Percentiles rank a stretch among this genome's conserved stretches.
Conservation (phyloP, 176 grass and related monocot genomes). For the Melocanna baccifera region DNA sequence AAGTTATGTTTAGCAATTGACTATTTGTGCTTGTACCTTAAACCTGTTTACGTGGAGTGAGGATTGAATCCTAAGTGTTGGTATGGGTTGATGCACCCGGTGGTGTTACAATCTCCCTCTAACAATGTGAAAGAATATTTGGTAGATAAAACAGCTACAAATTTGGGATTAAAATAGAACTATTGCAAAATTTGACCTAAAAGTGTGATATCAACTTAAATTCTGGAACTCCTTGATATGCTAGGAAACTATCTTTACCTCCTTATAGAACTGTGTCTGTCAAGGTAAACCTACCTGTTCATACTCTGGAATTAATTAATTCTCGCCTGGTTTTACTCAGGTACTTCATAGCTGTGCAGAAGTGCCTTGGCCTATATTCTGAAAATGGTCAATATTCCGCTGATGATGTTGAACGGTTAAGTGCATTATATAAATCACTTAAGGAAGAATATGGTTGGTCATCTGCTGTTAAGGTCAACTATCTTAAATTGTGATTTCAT, state of each 20-base stretch:
- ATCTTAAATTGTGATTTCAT: constrained; percentile 11
- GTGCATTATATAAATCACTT: constrained; percentile 75
- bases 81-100: background rate
- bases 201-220: background rate
- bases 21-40: background rate
- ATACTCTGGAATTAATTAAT: constrained; percentile 7
- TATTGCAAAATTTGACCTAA: background rate
- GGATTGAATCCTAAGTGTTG: background rate
- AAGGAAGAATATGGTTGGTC: constrained; percentile 83
- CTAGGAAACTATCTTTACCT: background rate
- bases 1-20: background rate
- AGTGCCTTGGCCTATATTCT: constrained; percentile 78
- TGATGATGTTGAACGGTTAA: constrained; percentile 68
- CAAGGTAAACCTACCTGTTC: constrained; percentile 6
- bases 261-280: background rate
- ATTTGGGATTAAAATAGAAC: background rate
- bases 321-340: constrained; percentile 41
- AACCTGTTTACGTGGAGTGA: background rate
- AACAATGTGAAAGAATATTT: background rate
- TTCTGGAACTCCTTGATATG: constrained; percentile 13
- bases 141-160: background rate
- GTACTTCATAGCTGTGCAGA: constrained; percentile 89
- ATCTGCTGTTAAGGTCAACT: constrained; percentile 90
- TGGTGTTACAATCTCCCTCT: constrained; percentile 15
- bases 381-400: constrained; percentile 75